Evolutionary conservation across 768 basidiomycete species (phyloP), one percentile per base, ranked within the genome.

Genomic region (Russula ochroleuca): DNA sequence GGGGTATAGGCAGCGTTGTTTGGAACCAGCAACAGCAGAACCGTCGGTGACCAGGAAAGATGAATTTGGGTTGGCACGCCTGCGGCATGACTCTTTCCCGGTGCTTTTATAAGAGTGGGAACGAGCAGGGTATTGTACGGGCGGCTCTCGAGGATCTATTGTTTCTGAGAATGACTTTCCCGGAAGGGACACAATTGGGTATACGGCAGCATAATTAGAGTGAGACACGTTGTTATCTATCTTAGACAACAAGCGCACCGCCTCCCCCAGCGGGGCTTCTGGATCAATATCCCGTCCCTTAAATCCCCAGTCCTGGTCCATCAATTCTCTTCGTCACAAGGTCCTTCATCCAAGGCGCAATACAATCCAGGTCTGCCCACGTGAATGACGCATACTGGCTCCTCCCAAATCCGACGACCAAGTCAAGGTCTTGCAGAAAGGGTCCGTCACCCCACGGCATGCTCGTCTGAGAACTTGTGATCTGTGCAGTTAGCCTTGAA

Each of bases 341-440:
- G 58, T 85, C 82, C 62, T 85, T 80, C 77, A 92, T 81, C 91
- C 91, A 92, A 3, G 89, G 91, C 43, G 90, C 87, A 62, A 92
- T 83, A 37, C 83, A 79, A 71, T 79, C 78, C 43, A 93, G 74
- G 71, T 92, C 91, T 21, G 76, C 75, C 84, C 84, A 87, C 0
- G 79, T 80, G 63, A 92, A 84, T 13, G 88, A 90, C 8, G 83
- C 83, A 71, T 85, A 92, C 54, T 85, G 87, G 19, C 76, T 77
- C 47, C 83, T 76, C 54, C 82, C 78, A 4, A 78, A 70, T 17
- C 79, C 81, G 23, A 75, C 70, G 28, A 83, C 74, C 13, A 83
- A 75, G 67, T 81, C 83, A 25, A 78, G 68, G 53, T 83, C 84
- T 68, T 81, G 84, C 13, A 79, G 70, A 15, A 72, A 73, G 19